Evolutionary conservation across 768 basidiomycete genomes (phyloP).

Genomic region (Paxillus ammoniavirescens): DNA sequence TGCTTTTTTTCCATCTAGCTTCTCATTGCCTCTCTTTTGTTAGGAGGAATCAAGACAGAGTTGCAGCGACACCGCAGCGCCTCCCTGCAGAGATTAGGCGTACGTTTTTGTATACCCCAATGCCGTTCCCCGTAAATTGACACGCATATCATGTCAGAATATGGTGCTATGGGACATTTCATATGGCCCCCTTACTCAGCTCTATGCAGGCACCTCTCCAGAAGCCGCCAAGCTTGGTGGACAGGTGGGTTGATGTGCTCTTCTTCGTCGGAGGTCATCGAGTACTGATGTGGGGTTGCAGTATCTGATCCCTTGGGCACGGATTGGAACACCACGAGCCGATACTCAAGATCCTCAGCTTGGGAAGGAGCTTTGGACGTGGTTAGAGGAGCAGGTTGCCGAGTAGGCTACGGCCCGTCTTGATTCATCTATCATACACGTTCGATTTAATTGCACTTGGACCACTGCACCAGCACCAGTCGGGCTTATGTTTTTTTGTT

Average conservation of each 20-base stretch:
- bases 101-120: neutral
- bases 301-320: too few species aligned
- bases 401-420: neutral
- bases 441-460: too few species aligned
- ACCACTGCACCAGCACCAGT: too few species aligned
- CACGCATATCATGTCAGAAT: conserved; percentile 1
- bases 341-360: conserved; percentile 29
- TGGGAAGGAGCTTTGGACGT: conserved; percentile 41
- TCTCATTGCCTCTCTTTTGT: neutral
- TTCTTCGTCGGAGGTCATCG: neutral
- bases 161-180: conserved; percentile 20
- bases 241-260: conserved; percentile 23
- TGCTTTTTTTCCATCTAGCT: neutral
- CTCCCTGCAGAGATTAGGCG: too few species aligned
- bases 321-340: too few species aligned
- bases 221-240: conserved; percentile 34
- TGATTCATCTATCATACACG: too few species aligned
- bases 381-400: conserved; percentile 44
- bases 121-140: too few species aligned
- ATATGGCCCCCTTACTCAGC: conserved; percentile 31
- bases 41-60: neutral
- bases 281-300: too few species aligned
- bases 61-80: conserved; percentile 8
- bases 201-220: conserved; percentile 40
- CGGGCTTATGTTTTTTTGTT: too few species aligned